Evolutionary conservation across 2,329 filamentous ascomycete species (phyloP).

Genomic region (Exophiala calicioides): DNA sequence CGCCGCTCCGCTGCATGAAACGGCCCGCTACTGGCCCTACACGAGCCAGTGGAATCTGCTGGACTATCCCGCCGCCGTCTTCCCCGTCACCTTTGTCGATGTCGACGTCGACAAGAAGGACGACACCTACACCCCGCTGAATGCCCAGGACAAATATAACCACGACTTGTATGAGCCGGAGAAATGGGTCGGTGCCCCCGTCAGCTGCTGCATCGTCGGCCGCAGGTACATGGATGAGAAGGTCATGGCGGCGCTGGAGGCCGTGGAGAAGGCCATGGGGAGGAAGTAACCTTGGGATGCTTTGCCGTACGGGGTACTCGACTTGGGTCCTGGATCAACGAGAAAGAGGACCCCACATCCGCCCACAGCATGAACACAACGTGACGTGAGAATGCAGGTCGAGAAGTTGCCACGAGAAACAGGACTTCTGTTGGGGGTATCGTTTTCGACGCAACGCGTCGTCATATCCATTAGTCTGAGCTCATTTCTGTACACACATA

Average conservation of each 20-base stretch:
- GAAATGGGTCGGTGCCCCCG: constrained; percentile 51
- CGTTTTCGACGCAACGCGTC: no score
- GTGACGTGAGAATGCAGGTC: no score
- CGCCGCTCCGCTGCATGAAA: constrained; percentile 49
- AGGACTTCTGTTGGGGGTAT: no score
- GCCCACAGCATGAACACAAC: no score
- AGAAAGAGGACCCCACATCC: no score
- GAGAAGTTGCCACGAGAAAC: no score
- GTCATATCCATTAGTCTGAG: no score
- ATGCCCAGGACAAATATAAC: constrained; percentile 49
- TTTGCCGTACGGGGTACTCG: no score
- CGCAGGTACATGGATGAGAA: neutral
- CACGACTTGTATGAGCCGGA: constrained; percentile 47
- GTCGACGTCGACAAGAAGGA: constrained; percentile 42
- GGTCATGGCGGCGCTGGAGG: constrained; percentile 40
- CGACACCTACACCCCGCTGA: constrained; percentile 25
- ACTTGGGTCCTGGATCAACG: no score
- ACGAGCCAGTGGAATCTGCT: constrained; percentile 69
- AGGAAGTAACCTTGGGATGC: no score
- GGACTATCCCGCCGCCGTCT: constrained; percentile 64
- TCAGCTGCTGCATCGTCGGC: constrained; percentile 49
- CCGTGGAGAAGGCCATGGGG: constrained; percentile 37
- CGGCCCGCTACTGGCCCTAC: constrained; percentile 64
- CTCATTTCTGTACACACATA: no score
- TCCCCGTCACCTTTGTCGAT: constrained; percentile 57